Evolutionary conservation across 2,329 filamentous ascomycete genomes (phyloP).

Genomic region (Fusarium begoniae): DNA sequence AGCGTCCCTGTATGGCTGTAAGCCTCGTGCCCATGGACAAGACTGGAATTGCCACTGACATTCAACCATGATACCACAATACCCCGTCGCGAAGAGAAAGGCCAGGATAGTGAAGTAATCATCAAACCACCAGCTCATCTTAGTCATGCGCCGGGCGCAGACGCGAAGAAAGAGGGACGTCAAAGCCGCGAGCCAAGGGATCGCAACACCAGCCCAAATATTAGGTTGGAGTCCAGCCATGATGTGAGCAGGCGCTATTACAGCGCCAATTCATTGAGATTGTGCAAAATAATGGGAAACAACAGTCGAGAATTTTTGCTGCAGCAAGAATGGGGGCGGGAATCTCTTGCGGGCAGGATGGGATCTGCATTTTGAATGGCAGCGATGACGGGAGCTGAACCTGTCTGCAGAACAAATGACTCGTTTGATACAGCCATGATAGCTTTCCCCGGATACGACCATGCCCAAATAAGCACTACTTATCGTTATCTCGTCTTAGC

Average conservation of each 20-base stretch:
- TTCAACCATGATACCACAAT: conserved; percentile 28
- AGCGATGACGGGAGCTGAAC: neutral
- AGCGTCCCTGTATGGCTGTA: conserved; percentile 23
- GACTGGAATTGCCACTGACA: conserved; percentile 4
- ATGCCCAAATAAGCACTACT: neutral
- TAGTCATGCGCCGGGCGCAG: conserved; percentile 34
- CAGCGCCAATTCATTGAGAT: neutral
- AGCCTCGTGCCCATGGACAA: neutral
- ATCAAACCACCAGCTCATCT: conserved; percentile 37
- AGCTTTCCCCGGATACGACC: neutral
- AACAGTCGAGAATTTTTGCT: neutral
- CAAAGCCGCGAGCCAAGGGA: conserved; percentile 38
- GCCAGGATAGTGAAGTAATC: conserved; percentile 35
- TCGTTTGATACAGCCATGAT: neutral
- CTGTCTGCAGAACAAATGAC: neutral
- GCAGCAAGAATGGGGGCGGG: neutral
- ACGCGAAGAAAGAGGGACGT: conserved; percentile 25
- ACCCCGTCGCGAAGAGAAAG: conserved; percentile 32
- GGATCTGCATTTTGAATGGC: neutral
- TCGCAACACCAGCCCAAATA: conserved; percentile 28
- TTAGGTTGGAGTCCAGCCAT: conserved; percentile 38
- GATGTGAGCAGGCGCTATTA: neutral
- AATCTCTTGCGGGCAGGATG: neutral
- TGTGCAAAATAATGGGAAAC: neutral
- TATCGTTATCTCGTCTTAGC: neutral